phyloP scores from a whole-genome alignment of 164 flowering plant genomes.

The Buxus sempervirens region DNA sequence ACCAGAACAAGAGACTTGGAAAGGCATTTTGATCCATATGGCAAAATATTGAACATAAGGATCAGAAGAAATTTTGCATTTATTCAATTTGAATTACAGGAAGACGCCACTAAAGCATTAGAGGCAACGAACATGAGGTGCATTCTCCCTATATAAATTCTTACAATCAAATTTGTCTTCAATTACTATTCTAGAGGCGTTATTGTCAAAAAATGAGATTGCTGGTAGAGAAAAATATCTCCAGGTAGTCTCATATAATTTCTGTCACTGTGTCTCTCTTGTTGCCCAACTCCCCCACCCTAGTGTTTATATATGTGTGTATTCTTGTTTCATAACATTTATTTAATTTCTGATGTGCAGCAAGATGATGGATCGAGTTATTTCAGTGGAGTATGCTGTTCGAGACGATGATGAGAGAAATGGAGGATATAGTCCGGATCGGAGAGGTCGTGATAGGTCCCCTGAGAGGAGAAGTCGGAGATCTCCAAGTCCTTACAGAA shows the following conservation, averaged over 20 bases:
- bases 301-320: too few species aligned
- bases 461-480: constrained; percentile 50
- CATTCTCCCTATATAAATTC: background rate
- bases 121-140: constrained; percentile 59
- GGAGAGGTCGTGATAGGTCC: constrained; percentile 45
- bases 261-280: too few species aligned
- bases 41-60: constrained; percentile 78
- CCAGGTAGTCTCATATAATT: too few species aligned
- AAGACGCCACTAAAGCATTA: constrained; percentile 80
- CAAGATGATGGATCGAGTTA: constrained; percentile 86
- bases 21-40: constrained; percentile 93
- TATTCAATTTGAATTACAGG: constrained; percentile 82
- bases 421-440: constrained; percentile 66
- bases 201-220: background rate
- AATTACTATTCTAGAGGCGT: background rate
- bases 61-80: constrained; percentile 95
- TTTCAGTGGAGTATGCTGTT: constrained; percentile 90
- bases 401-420: constrained; percentile 85
- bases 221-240: background rate
- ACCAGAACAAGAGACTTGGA: constrained; percentile 87
- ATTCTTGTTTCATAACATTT: too few species aligned
- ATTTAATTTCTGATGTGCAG: constrained; percentile 33
- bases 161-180: background rate
- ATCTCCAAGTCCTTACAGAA: constrained; percentile 35
- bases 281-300: too few species aligned